phyloP scores from a whole-genome alignment of 1,139 yeast species.

The Debaryomyces psychrophilus region DNA sequence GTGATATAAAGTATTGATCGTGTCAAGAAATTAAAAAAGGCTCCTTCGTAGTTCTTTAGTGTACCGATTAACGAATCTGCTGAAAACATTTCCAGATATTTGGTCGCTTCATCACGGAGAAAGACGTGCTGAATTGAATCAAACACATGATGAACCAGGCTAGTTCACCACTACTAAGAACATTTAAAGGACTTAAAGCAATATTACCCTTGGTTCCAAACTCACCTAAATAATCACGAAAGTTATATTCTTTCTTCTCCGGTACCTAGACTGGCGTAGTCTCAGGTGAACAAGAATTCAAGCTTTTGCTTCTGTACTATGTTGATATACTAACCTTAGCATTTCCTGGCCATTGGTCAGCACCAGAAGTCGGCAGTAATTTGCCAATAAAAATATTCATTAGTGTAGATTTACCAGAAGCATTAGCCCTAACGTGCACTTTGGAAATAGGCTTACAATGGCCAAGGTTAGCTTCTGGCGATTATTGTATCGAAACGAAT shows the following conservation, averaged over 20 bases:
- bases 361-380: conserved; percentile 1
- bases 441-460: background rate
- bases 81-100: conserved; percentile 5
- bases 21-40: conserved; percentile 5
- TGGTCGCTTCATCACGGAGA: conserved; percentile 6
- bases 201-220: conserved; percentile 2
- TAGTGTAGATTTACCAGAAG: conserved; percentile 1
- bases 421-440: conserved; percentile 1
- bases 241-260: background rate
- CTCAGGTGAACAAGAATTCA: conserved; percentile 2
- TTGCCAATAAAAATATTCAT: background rate
- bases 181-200: background rate
- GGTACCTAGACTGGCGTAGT: conserved; percentile 2
- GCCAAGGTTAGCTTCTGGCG: background rate
- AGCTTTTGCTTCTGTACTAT: conserved; percentile 3
- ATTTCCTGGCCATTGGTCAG: conserved; percentile 2
- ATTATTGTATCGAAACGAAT: background rate
- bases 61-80: conserved; percentile 3
- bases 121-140: conserved; percentile 2
- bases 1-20: conserved; percentile 6
- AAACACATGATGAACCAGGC: background rate
- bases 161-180: conserved; percentile 6
- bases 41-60: conserved; percentile 3
- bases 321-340: conserved; percentile 4
- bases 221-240: conserved; percentile 5